Percentiles rank a stretch among this genome's conserved stretches.
Evolutionary conservation across 2,329 filamentous ascomycete genomes (phyloP).

Genomic region (Calonectria naviculata): DNA sequence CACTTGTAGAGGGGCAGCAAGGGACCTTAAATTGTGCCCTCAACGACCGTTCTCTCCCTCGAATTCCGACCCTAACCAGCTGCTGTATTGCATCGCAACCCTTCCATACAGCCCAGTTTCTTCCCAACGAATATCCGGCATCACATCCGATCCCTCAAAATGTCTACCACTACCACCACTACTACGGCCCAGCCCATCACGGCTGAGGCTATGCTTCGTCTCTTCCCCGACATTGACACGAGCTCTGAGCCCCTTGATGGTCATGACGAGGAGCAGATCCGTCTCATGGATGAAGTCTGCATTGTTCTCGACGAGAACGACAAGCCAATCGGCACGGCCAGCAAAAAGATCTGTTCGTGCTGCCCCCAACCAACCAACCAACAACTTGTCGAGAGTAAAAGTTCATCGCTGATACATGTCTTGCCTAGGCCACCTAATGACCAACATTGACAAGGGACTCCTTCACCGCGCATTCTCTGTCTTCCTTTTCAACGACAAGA

Average conservation of each 20-base stretch:
- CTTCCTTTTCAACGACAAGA: slow-evolving; percentile 96
- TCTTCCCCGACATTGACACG: slow-evolving; percentile 87
- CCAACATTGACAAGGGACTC: slow-evolving; percentile 96
- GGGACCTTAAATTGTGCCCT: slow-evolving; percentile 39
- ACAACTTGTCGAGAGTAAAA: not conserved
- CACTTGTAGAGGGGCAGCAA: slow-evolving; percentile 25
- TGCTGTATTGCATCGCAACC: slow-evolving; percentile 6
- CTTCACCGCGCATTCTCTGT: slow-evolving; percentile 98
- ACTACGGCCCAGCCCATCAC: slow-evolving; percentile 75
- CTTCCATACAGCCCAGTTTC: not conserved
- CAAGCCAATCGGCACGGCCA: slow-evolving; percentile 91
- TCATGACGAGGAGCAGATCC: slow-evolving; percentile 97
- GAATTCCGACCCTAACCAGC: slow-evolving; percentile 6
- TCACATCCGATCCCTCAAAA: slow-evolving; percentile 27
- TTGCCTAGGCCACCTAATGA: slow-evolving; percentile 89
- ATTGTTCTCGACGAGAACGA: slow-evolving; percentile 96
- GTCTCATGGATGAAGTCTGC: slow-evolving; percentile 98
- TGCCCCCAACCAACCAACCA: not conserved
- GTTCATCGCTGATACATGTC: slow-evolving; percentile 25
- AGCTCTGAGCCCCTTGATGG: slow-evolving; percentile 82
- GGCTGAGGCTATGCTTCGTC: slow-evolving; percentile 84
- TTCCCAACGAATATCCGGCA: not conserved
- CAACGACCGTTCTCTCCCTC: slow-evolving; percentile 21
- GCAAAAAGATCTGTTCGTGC: slow-evolving; percentile 93
- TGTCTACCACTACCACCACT: slow-evolving; percentile 47